Evolutionary conservation across 2,329 filamentous ascomycete species (phyloP).

Genomic region (Microcyclosporella mali): DNA sequence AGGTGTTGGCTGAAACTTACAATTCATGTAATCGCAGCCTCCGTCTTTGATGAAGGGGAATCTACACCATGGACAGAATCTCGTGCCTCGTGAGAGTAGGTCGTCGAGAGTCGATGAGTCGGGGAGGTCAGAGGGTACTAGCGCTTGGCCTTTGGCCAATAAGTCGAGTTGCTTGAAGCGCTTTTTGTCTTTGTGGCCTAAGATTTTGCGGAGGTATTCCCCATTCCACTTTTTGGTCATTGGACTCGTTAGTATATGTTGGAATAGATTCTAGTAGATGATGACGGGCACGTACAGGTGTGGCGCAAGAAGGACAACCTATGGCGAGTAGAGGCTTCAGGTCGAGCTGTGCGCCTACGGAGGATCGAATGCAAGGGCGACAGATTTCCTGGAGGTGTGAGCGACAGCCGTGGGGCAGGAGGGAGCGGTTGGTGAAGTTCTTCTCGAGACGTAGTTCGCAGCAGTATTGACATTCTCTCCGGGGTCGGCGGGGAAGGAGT

Average conservation of each 20-base stretch:
- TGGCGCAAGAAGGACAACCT: constrained; percentile 5
- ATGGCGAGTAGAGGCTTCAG: constrained; percentile 1
- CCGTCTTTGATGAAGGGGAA: constrained; percentile 11
- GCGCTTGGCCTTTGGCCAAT: constrained; percentile 4
- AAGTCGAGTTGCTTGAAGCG: constrained; percentile 4
- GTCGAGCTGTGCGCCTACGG: constrained; percentile 10
- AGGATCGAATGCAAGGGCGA: constrained; percentile 3
- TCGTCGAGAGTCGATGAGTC: constrained; percentile 6
- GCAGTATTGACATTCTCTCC: constrained; percentile 10
- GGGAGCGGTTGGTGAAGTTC: neutral
- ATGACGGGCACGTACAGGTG: neutral
- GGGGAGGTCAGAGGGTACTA: constrained; percentile 9
- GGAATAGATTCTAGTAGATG: neutral
- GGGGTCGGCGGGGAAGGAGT: constrained; percentile 2
- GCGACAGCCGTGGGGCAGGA: constrained; percentile 5
- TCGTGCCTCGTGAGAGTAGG: constrained; percentile 4
- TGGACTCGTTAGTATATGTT: neutral
- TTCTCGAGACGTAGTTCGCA: constrained; percentile 7
- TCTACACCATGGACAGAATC: constrained; percentile 12
- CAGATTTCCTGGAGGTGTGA: constrained; percentile 7
- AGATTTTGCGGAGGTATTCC: neutral
- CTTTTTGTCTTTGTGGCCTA: constrained; percentile 7
- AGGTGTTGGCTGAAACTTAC: neutral
- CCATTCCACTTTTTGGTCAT: constrained; percentile 5
- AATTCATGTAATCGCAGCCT: constrained; percentile 9